A percentile compares a stretch with the other conserved stretches of the same genome.
Evolutionary conservation across 2,329 filamentous ascomycete species (phyloP).

Genomic region (Thermothelomyces thermophilus): DNA sequence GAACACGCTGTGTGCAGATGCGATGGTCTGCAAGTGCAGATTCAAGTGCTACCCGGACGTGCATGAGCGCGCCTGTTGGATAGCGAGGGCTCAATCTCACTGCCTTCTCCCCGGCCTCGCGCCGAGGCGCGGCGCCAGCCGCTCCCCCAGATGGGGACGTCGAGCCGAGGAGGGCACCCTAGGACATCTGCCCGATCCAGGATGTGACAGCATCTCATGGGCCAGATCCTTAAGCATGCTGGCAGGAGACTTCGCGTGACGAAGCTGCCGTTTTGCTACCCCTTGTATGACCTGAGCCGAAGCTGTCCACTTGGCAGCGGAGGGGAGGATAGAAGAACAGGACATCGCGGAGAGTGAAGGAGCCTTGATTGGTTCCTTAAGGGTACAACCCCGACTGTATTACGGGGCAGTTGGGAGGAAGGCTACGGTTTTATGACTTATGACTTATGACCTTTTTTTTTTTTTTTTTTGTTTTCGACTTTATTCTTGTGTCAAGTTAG

Average conservation of each 20-base stretch:
- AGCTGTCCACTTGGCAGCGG: neutral
- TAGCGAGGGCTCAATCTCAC: neutral
- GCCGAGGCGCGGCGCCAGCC: neutral
- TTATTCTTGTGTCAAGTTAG: neutral
- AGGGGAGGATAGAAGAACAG: neutral
- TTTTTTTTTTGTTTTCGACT: neutral
- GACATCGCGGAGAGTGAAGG: neutral
- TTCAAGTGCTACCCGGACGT: neutral
- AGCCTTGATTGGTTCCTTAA: constrained; percentile 7
- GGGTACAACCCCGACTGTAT: constrained; percentile 4
- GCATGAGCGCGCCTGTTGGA: constrained; percentile 1
- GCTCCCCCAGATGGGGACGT: neutral
- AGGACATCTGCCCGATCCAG: neutral
- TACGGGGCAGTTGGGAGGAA: constrained; percentile 13
- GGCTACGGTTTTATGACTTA: constrained; percentile 5
- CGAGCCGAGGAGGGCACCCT: constrained; percentile 3
- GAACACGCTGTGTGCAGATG: constrained; percentile 5
- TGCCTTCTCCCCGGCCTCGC: constrained; percentile 3
- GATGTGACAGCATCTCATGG: neutral
- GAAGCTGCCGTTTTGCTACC: neutral
- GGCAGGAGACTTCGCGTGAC: neutral
- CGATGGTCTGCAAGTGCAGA: constrained; percentile 16
- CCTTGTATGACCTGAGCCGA: neutral
- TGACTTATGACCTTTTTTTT: constrained; percentile 11
- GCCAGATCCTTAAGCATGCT: constrained; percentile 1